Conservation (phyloP, 495 filamentous ascomycete genomes). For the Aspergillus ellipticus region DNA sequence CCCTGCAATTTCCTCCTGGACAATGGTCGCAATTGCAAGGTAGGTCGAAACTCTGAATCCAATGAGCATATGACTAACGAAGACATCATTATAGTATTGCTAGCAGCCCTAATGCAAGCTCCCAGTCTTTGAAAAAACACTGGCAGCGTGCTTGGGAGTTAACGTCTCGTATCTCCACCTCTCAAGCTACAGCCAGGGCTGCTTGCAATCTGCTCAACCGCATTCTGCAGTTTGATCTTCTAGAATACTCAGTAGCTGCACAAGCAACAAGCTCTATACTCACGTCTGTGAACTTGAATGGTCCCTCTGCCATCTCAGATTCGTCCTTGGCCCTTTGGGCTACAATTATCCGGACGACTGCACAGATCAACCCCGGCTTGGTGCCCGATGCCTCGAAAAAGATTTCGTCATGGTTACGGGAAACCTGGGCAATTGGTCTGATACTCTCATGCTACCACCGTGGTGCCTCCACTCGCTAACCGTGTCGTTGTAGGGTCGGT, state of each 20-base stretch:
- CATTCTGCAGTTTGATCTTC: constrained; percentile 58
- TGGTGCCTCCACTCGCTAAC: constrained; percentile 17
- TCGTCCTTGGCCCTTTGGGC: constrained; percentile 72
- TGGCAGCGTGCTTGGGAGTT: constrained; percentile 80
- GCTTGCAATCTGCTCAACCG: constrained; percentile 73
- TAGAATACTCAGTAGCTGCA: constrained; percentile 59
- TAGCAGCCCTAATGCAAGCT: constrained; percentile 22
- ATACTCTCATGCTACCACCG: background rate
- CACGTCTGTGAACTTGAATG: constrained; percentile 70
- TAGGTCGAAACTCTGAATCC: constrained; percentile 18
- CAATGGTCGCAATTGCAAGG: constrained; percentile 63
- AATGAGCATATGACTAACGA: constrained; percentile 6
- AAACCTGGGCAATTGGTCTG: constrained; percentile 73
- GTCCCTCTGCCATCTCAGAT: constrained; percentile 76
- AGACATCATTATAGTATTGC: constrained; percentile 27
- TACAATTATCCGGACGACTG: constrained; percentile 52
- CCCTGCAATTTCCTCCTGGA: constrained; percentile 53
- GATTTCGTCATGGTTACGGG: constrained; percentile 74
- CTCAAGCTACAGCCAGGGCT: constrained; percentile 67
- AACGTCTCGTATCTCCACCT: constrained; percentile 64
- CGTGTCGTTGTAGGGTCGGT: constrained; percentile 23
- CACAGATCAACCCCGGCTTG: constrained; percentile 55
- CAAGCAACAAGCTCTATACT: constrained; percentile 66
- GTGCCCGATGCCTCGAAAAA: constrained; percentile 61
- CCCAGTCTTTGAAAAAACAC: constrained; percentile 26